Base-by-base conservation (phyloP, 1,139 yeast genomes). In the Saccharomyces hybrid region DNA sequence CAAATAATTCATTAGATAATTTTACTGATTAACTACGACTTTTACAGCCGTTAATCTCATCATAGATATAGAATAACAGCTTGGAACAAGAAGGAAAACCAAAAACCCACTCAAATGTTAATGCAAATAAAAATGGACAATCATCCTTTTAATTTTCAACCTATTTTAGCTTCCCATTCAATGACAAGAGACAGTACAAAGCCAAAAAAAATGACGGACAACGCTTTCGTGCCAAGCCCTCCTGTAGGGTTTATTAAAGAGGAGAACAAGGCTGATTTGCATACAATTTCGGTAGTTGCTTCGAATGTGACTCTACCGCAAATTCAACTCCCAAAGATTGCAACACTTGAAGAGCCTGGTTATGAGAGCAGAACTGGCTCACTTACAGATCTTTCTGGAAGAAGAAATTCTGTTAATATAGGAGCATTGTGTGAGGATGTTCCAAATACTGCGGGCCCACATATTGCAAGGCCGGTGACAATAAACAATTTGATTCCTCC, bases 371-470 rank as follows among this genome's bases (percentile, higher is more conserved):
- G 44, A 20, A 38, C 25, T 9, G 26, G 26, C 25, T 20, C 44
- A 13, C 5, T 38, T 20, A 38, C 44, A 6, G 26, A 38, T 16
- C 25, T 20, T 20, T 38, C 44, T 20, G 26, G 25, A 2, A 50
- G 52, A 34, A 50, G 52, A 34, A 46, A 34, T 27, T 50, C 52
- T 11, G 47, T 50, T 6, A 46, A 46, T 32, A 46, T 50, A 26
- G 52, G 52, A n/a, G 27, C 47, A 14, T n/a, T 50, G 14, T 50
- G 52, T 26, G 48, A 50, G 1, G 51, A 50, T 16, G 26, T 20
- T 4, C 44, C 44, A 20, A 38, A 38, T 9, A 11, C 6, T 38
- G 23, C 26, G 3, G 44, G 44, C 23, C 44, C 44, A 9, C 44
- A 20, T 13, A 20, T 38, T 9, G 25, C 44, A 38, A 38, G 44